Evolutionary conservation across 2,329 filamentous ascomycete species (phyloP).

Genomic region (Alternaria novae-zelandiae): DNA sequence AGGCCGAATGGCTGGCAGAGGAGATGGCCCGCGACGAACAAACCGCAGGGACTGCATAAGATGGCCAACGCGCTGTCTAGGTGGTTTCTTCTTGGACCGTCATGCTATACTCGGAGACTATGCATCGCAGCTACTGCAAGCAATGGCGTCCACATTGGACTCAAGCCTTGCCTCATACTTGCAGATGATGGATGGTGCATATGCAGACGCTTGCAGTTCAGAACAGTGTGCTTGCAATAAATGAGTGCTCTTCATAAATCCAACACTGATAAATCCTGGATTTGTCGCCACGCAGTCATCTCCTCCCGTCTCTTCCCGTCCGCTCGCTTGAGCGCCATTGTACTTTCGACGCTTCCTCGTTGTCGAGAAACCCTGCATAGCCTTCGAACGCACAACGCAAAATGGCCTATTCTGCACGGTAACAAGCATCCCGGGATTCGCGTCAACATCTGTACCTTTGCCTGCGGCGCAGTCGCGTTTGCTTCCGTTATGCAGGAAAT

Average conservation of each 20-base stretch:
- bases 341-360: not conserved
- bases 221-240: not conserved
- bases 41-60: not conserved
- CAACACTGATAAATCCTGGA: not conserved
- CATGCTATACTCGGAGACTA: not conserved
- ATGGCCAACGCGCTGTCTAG: not conserved
- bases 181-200: not conserved
- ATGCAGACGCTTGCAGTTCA: not conserved
- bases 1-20: constrained; percentile 71
- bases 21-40: constrained; percentile 58
- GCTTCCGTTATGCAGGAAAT: not conserved
- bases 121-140: not conserved
- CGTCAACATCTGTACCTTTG: not conserved
- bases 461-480: not conserved
- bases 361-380: not conserved
- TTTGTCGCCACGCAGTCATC: not conserved
- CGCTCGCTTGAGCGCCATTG: not conserved
- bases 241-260: not conserved
- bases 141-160: not conserved
- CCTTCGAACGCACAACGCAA: not conserved
- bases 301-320: not conserved
- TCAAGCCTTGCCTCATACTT: not conserved
- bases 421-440: not conserved
- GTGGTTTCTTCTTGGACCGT: not conserved
- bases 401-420: not conserved